Percentiles rank a stretch among this genome's conserved stretches.
Conservation (phyloP, 75 land plant genomes). For the Picea sitchensis region DNA sequence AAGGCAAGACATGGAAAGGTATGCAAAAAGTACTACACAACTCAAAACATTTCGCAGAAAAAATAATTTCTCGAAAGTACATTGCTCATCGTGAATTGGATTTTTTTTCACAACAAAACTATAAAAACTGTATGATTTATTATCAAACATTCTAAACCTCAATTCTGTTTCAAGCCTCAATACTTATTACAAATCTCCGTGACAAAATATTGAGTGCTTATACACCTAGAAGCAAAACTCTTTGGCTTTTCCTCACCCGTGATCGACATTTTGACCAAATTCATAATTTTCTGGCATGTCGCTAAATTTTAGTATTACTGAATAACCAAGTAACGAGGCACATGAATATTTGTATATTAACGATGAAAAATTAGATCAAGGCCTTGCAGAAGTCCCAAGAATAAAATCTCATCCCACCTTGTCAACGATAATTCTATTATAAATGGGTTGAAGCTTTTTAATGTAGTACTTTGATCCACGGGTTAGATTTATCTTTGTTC, state of each 20-base stretch:
- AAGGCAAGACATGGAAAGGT: neutral
- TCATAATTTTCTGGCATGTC: neutral
- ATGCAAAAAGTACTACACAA: neutral
- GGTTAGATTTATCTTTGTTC: slow-evolving; percentile 63
- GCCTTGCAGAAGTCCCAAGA: neutral
- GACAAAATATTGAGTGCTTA: neutral
- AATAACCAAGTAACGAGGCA: neutral
- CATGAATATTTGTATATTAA: neutral
- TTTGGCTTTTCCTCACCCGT: neutral
- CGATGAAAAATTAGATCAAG: neutral
- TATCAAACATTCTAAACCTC: neutral
- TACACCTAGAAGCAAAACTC: neutral
- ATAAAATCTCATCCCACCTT: neutral
- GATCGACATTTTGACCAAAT: neutral
- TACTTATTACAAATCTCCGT: neutral
- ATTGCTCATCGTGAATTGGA: neutral
- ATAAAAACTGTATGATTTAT: neutral
- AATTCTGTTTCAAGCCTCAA: neutral
- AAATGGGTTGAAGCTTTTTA: slow-evolving; percentile 41
- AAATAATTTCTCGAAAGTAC: neutral
- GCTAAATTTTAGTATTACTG: neutral
- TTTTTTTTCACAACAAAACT: neutral
- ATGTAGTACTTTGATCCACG: slow-evolving; percentile 84
- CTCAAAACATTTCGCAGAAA: neutral
- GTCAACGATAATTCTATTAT: slow-evolving; percentile 22